phyloP scores from a whole-genome alignment of 306 rosid species.

The Fragaria vesca region DNA sequence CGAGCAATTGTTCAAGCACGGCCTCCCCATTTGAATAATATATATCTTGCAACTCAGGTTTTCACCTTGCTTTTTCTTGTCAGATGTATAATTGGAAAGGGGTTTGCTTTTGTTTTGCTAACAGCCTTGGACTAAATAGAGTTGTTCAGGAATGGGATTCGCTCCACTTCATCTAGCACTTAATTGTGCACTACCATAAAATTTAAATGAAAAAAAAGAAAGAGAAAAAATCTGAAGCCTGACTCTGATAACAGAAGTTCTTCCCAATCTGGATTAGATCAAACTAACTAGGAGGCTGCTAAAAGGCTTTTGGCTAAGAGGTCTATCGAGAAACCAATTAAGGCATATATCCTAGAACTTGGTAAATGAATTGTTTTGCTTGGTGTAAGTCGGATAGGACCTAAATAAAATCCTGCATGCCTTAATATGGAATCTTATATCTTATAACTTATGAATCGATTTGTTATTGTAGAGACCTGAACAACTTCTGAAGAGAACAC shows the following conservation, averaged over 20 bases:
- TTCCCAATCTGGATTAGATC: not conserved
- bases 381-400: not conserved
- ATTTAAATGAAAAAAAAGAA: not conserved
- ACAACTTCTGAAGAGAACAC: constrained; percentile 88
- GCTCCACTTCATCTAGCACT: not conserved
- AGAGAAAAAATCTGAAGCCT: not conserved
- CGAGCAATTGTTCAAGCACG: constrained; percentile 89
- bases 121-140: not conserved
- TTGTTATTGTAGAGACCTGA: constrained; percentile 75
- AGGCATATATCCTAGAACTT: not conserved
- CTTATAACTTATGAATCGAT: constrained; percentile 22
- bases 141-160: not conserved
- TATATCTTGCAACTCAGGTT: constrained; percentile 95
- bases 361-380: constrained; percentile 1
- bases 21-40: constrained; percentile 84
- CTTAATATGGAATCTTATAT: not conserved
- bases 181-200: not conserved
- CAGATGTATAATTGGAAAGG: not conserved
- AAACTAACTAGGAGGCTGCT: not conserved
- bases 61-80: constrained; percentile 11
- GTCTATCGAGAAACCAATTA: not conserved
- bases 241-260: not conserved
- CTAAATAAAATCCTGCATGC: constrained; percentile 10
- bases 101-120: constrained; percentile 3
- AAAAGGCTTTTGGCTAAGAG: not conserved